A percentile compares a stretch with the other conserved stretches of the same genome.
These are phyloP conservation scores for Fennellomyces sp. DNA, from an alignment of 371 early-diverging fungal species.

Conservation along the genomic window DNA sequence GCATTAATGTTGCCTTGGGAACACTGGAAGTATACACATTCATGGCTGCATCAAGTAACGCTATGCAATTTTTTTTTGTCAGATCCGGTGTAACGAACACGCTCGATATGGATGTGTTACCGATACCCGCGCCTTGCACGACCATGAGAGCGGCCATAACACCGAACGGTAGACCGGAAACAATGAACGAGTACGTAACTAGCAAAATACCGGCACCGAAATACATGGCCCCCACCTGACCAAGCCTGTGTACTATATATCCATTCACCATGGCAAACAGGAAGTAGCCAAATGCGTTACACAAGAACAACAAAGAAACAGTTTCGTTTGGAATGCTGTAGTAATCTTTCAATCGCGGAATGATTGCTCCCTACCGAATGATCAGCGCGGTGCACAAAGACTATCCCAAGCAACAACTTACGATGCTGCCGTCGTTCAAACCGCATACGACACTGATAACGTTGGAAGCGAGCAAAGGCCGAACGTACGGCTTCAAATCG, in stretches of 20 bases:
- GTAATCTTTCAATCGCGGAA: conserved; percentile 31
- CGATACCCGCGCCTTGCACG: conserved; percentile 26
- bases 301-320: conserved; percentile 33
- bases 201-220: conserved; percentile 13
- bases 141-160: conserved; percentile 25
- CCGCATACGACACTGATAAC: conserved; percentile 21
- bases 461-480: conserved; percentile 19
- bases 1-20: conserved; percentile 32
- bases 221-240: conserved; percentile 22
- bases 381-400: not conserved
- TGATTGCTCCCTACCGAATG: conserved; percentile 22
- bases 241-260: conserved; percentile 26
- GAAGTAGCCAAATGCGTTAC: conserved; percentile 32
- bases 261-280: conserved; percentile 28
- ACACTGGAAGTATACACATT: conserved; percentile 30
- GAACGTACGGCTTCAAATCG: conserved; percentile 24
- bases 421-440: conserved; percentile 29
- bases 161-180: conserved; percentile 20
- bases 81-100: not conserved
- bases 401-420: not conserved
- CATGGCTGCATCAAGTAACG: conserved; percentile 31
- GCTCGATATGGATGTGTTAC: no score
- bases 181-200: conserved; percentile 19
- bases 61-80: not conserved
- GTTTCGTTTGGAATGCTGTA: conserved; percentile 28